Base-by-base conservation (phyloP, 2,329 filamentous ascomycete species). In the Arthrobotrys sphaeroides region DNA sequence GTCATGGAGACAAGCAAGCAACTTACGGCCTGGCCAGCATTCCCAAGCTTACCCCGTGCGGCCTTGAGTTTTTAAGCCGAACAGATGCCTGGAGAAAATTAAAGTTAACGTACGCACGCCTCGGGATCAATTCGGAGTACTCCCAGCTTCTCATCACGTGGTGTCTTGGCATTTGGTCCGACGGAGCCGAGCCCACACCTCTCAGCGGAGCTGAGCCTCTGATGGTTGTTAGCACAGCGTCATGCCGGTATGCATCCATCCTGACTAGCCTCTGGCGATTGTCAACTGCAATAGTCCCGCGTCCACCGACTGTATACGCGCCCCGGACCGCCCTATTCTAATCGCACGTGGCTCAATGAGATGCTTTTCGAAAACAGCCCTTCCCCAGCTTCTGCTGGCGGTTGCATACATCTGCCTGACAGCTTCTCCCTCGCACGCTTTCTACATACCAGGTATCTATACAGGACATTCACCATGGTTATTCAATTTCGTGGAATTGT, bases 361-460 rank as follows among this genome's bases (percentile, higher is more conserved):
- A 69, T 75, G 72, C 33, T 22, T 64, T 38, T 68, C 55, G 64
- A 53, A 42, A 24, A 65, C 59, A 42, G 18, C 18, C 26, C 24
- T 55, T 40, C 24, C 38, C 38, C 28, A 57, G 38, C 60, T 67
- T 24, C 43, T 59, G 55, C 70, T 69, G 45, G 65, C 75, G 67
- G 57, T 79, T 20, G 65, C 77, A 47, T 77, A n/a, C n/a, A n/a
- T n/a, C n/a, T n/a, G 77, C 40, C 68, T 78, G 16, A 73, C 75
- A 40, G 64, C 70, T 31, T 53, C 77, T 26, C 64, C 73, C 10
- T 72, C 62, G 10, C 65, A 78, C 24, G 91, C 90, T 38, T 96
- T 96, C 82, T 96, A 96, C 82, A 91, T 96, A 79, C 93, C 93
- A 80, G 92, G 92, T 94, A 86, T 80, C 85, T 76, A 64, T n/a